Evolutionary conservation across 768 basidiomycete species (phyloP).

Genomic region (Lactarius psammicola): DNA sequence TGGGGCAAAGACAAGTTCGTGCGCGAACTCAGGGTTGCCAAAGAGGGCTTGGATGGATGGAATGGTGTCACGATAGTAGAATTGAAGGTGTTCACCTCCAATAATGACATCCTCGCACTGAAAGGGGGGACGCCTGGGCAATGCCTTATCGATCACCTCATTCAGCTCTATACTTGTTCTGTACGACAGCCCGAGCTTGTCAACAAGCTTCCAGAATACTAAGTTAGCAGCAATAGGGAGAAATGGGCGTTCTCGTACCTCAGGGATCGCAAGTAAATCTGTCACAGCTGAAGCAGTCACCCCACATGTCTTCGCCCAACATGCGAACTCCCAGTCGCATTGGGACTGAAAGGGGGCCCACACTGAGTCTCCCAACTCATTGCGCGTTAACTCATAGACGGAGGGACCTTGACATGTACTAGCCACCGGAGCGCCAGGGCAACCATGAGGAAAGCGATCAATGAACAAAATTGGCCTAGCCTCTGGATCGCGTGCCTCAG

Average conservation of each 20-base stretch:
- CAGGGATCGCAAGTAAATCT: not conserved
- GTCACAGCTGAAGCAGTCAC: not conserved
- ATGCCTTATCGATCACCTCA: not conserved
- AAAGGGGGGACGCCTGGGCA: not conserved
- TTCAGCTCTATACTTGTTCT: not conserved
- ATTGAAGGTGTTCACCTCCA: not conserved
- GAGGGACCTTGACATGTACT: too few species aligned
- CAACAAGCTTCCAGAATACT: not conserved
- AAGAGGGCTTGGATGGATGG: not conserved
- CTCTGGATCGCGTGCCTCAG: not conserved
- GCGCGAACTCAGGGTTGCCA: not conserved
- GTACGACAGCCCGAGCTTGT: not conserved
- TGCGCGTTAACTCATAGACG: too few species aligned
- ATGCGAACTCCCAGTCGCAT: not conserved
- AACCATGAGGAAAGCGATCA: not conserved
- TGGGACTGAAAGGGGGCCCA: not conserved
- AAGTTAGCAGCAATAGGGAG: not conserved
- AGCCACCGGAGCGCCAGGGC: too few species aligned
- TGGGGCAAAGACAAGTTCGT: too few species aligned
- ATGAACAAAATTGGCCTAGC: not conserved
- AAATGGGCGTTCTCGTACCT: not conserved
- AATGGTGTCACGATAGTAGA: not conserved
- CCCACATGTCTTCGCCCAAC: not conserved
- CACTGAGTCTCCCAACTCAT: not conserved
- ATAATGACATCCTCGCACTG: not conserved